Evolutionary conservation across 2,329 filamentous ascomycete species (phyloP).

Genomic region (Diaporthe helianthi): DNA sequence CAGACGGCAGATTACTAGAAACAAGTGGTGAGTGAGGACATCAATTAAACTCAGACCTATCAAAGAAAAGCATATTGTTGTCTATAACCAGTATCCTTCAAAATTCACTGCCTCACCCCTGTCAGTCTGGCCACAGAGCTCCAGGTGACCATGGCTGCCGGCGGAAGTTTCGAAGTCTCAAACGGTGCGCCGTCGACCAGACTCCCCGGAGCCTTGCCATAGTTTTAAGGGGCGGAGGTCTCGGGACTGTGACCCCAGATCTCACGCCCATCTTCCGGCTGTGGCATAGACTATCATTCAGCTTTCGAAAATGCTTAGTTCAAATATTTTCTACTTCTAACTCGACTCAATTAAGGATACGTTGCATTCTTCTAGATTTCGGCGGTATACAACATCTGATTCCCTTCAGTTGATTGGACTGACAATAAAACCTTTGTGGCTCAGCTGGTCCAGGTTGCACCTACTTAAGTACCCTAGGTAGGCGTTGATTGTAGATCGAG

Average conservation of each 20-base stretch:
- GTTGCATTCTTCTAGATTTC: no score
- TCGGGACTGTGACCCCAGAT: slow-evolving; percentile 38
- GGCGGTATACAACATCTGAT: no score
- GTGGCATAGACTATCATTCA: no score
- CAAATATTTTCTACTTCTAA: no score
- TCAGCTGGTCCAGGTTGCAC: no score
- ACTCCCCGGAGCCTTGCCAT: slow-evolving; percentile 14
- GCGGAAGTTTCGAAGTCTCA: slow-evolving; percentile 7
- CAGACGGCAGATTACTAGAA: no score
- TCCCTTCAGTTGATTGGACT: not conserved
- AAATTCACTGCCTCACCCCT: slow-evolving; percentile 23
- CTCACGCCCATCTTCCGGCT: slow-evolving; percentile 36
- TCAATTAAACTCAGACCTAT: not conserved
- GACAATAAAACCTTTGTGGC: not conserved
- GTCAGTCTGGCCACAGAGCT: slow-evolving; percentile 6
- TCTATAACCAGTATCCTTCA: slow-evolving; percentile 28
- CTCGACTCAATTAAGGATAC: no score
- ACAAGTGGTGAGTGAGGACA: not conserved
- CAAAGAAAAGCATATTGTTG: not conserved
- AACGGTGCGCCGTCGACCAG: slow-evolving; percentile 20
- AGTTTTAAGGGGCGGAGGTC: slow-evolving; percentile 27
- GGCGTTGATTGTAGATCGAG: no score
- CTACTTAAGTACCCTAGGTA: no score
- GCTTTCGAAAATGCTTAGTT: no score
- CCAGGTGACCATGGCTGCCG: not conserved